Evolutionary conservation across 2,329 filamentous ascomycete genomes (phyloP).

Genomic region (Ascochyta viciae-villosae): DNA sequence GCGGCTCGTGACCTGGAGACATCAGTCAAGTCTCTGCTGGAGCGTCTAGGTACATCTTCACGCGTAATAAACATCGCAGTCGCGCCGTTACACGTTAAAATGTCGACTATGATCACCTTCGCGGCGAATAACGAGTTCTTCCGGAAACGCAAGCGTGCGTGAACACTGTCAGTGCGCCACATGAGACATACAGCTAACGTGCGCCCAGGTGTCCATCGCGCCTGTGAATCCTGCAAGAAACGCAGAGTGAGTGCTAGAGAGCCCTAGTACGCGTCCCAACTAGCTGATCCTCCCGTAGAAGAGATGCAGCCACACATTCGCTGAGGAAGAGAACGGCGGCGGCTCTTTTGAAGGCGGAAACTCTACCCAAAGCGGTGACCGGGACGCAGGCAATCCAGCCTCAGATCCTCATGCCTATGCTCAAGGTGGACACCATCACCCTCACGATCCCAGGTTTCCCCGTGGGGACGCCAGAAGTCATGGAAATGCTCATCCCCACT

Average conservation of each 20-base stretch:
- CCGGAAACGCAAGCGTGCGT: slow-evolving; percentile 52
- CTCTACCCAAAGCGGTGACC: slow-evolving; percentile 48
- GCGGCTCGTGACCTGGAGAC: slow-evolving; percentile 33
- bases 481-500: slow-evolving; percentile 30
- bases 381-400: slow-evolving; percentile 40
- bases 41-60: slow-evolving; percentile 19
- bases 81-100: slow-evolving; percentile 24
- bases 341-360: slow-evolving; percentile 44
- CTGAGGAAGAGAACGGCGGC: slow-evolving; percentile 45
- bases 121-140: slow-evolving; percentile 55
- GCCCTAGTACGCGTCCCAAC: neutral
- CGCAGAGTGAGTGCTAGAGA: slow-evolving; percentile 44
- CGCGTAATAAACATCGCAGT: slow-evolving; percentile 14
- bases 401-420: slow-evolving; percentile 38
- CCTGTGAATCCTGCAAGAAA: slow-evolving; percentile 55
- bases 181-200: slow-evolving; percentile 33
- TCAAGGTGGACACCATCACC: slow-evolving; percentile 30
- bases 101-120: slow-evolving; percentile 54
- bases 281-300: slow-evolving; percentile 38
- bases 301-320: slow-evolving; percentile 52
- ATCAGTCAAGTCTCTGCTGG: slow-evolving; percentile 19
- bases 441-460: slow-evolving; percentile 34
- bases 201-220: slow-evolving; percentile 48
- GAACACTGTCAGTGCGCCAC: slow-evolving; percentile 26
- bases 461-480: slow-evolving; percentile 33